These are phyloP conservation scores for Leishmania braziliensis DNA, from an alignment of 208 protist species.

Conservation along the genomic window DNA sequence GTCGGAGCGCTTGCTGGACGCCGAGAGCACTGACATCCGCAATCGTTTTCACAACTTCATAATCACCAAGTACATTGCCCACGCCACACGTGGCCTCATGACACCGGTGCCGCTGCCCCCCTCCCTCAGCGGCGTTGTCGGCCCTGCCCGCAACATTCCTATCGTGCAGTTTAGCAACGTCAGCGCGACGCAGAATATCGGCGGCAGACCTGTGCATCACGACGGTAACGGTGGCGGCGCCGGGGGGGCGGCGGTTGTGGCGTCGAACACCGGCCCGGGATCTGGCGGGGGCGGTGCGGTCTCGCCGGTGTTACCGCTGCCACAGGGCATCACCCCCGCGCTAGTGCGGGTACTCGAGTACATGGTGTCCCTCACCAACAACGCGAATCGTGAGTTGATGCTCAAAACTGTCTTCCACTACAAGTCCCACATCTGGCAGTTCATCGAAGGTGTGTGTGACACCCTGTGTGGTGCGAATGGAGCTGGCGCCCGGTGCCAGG, in stretches of 20 bases:
- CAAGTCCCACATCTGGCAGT: conserved; percentile 65
- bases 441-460: conserved; percentile 56
- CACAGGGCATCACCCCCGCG: conserved; percentile 51
- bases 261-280: conserved; percentile 11
- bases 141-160: conserved; percentile 20
- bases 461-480: conserved; percentile 25
- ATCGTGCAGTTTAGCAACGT: conserved; percentile 52
- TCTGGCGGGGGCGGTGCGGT: background rate
- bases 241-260: conserved; percentile 4
- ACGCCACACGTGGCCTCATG: conserved; percentile 41
- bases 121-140: conserved; percentile 16
- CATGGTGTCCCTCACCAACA: conserved; percentile 42
- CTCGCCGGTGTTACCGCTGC: conserved; percentile 30
- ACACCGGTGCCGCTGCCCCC: conserved; percentile 48
- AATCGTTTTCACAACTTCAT: conserved; percentile 71
- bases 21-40: conserved; percentile 44
- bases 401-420: conserved; percentile 60
- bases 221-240: conserved; percentile 13
- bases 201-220: background rate
- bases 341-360: conserved; percentile 71
- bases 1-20: conserved; percentile 46
- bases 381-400: conserved; percentile 56
- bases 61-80: conserved; percentile 68
- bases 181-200: conserved; percentile 18
- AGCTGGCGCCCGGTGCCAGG: conserved; percentile 17